Evolutionary conservation across 2,329 filamentous ascomycete species (phyloP).

Genomic region (Penicillium fuscoglaucum): DNA sequence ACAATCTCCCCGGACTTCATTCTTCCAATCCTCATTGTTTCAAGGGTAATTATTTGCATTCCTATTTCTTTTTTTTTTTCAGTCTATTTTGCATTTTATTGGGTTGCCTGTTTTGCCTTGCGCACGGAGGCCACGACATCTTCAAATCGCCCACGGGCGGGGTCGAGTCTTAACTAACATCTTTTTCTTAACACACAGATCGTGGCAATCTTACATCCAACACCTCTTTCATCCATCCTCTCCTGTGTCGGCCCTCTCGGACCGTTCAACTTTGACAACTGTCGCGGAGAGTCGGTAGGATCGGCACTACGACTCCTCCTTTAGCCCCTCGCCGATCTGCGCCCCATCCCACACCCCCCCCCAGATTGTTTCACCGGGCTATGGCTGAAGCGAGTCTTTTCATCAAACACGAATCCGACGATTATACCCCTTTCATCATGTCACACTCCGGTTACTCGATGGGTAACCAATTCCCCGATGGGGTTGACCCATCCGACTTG

Average conservation of each 20-base stretch:
- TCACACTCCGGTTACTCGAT: slow-evolving; percentile 53
- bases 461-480: slow-evolving; percentile 57
- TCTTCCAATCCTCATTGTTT: background rate
- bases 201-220: background rate
- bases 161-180: slow-evolving; percentile 10
- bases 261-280: background rate
- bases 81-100: slow-evolving; percentile 7
- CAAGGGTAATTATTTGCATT: slow-evolving; percentile 16
- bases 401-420: slow-evolving; percentile 69
- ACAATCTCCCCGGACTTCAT: slow-evolving; percentile 3
- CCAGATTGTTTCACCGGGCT: slow-evolving; percentile 12
- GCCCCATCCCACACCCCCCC: background rate
- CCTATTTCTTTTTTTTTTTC: background rate
- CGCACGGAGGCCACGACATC: slow-evolving; percentile 10
- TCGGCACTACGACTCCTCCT: slow-evolving; percentile 14
- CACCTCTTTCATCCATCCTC: background rate
- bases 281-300: slow-evolving; percentile 6
- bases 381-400: slow-evolving; percentile 61
- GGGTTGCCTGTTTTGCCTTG: slow-evolving; percentile 16
- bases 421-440: slow-evolving; percentile 56
- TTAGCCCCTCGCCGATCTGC: slow-evolving; percentile 13
- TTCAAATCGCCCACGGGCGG: slow-evolving; percentile 9
- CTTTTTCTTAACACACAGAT: slow-evolving; percentile 2
- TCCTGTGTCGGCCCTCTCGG: background rate
- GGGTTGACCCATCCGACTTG: slow-evolving; percentile 83